Base-by-base conservation (phyloP, 495 filamentous ascomycete genomes). In the Tuber microsphaerosporum region DNA sequence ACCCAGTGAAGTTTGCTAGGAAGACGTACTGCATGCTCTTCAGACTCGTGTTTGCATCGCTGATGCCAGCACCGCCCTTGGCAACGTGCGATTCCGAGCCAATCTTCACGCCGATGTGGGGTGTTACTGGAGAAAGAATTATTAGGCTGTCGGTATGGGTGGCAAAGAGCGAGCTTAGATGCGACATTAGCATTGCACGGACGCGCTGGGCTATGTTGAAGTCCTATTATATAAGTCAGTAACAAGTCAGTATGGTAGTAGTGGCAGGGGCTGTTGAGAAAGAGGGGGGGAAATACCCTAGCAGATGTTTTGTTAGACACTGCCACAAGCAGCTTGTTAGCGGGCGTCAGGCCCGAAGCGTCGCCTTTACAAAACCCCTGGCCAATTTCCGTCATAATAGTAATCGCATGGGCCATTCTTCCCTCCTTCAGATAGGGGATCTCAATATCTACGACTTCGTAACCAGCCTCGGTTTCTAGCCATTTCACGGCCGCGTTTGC, bases 11-110 rank as follows among this genome's bases (percentile, higher is more conserved):
- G 81, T 98, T 98, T 10, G 94, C 93, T 69, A 94, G 82, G 89
- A 92, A 97, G 43, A 90, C 91, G 84, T 93, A 98, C 84, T 90
- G 90, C 93, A 97, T 97, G 81, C 88, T 94, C 39, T 89, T 85
- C 7, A 97, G 85, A 19, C 88, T 90, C 75, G 82, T 85, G 81
- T 93, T 93, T 1, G 88, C 91, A 83, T 98, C 91, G 22, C 86
- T 90, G 73, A 93, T 84, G 1, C 94, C 94, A 65, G 89, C 87
- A 45, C 84, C 83, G 39, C 92, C 84, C 48, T 88, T 87, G 10
- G 79, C 84, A 4, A 79, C 80, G 73, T 90, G 89, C 22, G 82
- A 84, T 0, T 86, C 79, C 1, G 88, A 86, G 37, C 83, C 82
- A 48, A 92, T 90, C 77, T 87, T 87, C 89, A 92, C 96, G 2